These are phyloP conservation scores for Lophiotrema nucula DNA, from an alignment of 495 filamentous ascomycete genomes.

Conservation along the genomic window DNA sequence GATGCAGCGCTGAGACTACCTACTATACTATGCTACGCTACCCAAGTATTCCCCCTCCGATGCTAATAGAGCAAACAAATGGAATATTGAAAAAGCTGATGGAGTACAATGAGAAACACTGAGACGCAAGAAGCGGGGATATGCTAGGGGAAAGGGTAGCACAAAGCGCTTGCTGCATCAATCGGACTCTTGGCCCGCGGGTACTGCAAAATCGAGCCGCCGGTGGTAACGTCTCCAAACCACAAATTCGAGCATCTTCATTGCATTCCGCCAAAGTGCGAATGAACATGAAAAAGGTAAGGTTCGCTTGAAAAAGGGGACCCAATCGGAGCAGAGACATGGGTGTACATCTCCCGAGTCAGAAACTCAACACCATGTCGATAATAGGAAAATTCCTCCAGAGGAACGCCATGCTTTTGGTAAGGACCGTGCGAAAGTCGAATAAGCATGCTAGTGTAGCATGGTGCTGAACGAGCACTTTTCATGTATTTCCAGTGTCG, in stretches of 20 bases:
- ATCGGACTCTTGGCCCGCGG: no score
- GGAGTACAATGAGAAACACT: neutral
- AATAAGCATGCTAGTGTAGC: no score
- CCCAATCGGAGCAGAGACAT: neutral
- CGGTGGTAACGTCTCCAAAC: no score
- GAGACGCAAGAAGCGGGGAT: slow-evolving; percentile 1
- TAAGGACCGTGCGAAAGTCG: slow-evolving; percentile 22
- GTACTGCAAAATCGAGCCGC: no score
- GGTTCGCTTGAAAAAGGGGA: neutral
- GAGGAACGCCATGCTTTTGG: slow-evolving; percentile 22
- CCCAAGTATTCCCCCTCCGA: neutral
- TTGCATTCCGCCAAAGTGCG: no score
- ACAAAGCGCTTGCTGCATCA: slow-evolving; percentile 25
- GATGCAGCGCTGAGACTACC: neutral
- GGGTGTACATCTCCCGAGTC: no score
- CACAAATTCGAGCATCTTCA: no score
- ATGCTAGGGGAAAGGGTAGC: slow-evolving; percentile 10
- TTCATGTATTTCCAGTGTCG: neutral
- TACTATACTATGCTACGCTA: neutral
- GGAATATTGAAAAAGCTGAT: neutral
- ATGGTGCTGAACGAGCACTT: no score
- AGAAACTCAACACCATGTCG: no score
- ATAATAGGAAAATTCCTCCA: neutral
- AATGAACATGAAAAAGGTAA: neutral
- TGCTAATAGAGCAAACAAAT: neutral